phyloP scores from a whole-genome alignment of 169 alveolate genomes.

The Perkinsus marinus region DNA sequence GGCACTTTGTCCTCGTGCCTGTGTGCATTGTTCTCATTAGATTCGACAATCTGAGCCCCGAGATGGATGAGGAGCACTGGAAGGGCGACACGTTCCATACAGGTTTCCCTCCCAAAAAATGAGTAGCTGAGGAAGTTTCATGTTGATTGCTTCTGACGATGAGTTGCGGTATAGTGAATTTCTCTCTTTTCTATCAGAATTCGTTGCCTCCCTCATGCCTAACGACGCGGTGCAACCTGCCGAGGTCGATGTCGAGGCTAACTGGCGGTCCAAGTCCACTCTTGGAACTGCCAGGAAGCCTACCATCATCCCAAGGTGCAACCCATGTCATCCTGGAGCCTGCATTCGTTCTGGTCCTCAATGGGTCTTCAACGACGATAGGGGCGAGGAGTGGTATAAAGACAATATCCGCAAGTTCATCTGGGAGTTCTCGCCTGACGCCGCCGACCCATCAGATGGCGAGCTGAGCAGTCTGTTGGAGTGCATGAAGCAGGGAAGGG shows the following conservation, averaged over 20 bases:
- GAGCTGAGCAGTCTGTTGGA: not conserved
- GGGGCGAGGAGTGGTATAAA: not conserved
- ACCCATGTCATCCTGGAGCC: not conserved
- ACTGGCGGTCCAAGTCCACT: not conserved
- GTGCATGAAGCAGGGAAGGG: not conserved
- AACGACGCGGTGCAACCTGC: no score
- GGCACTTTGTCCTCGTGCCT: not conserved
- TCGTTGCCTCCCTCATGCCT: no score
- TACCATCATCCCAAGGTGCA: not conserved
- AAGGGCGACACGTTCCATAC: not conserved
- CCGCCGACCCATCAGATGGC: not conserved
- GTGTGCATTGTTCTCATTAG: not conserved
- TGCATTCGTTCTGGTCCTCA: not conserved
- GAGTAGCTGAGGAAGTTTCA: not conserved
- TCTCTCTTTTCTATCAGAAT: not conserved
- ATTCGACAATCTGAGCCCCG: not conserved
- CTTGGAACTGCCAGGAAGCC: not conserved
- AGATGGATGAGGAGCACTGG: not conserved
- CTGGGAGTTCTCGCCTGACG: not conserved
- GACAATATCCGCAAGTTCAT: not conserved
- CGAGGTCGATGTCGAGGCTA: not conserved
- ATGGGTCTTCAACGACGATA: not conserved
- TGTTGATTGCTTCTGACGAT: not conserved
- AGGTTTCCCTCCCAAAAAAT: not conserved
- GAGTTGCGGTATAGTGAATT: not conserved